These are phyloP conservation scores for Chytriomyces hyalinus DNA, from an alignment of 192 early-diverging fungal species.

Conservation along the genomic window DNA sequence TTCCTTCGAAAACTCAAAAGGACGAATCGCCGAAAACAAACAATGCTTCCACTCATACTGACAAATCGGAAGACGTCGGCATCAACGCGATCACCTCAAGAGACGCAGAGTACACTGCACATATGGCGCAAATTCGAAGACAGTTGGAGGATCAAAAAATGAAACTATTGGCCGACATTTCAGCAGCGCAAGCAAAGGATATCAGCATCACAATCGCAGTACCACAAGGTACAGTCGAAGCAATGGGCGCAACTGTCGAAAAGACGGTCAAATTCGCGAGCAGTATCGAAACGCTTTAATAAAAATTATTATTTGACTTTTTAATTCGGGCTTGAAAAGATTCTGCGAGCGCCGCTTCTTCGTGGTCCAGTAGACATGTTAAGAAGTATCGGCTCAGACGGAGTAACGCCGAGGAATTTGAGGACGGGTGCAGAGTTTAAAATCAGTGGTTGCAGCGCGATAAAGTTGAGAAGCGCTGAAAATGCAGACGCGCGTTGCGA, in stretches of 20 bases:
- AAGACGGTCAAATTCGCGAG: conserved; percentile 12
- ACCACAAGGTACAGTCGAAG: neutral
- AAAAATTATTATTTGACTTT: too few relatives aligned
- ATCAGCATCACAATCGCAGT: neutral
- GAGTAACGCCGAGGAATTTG: conserved; percentile 24
- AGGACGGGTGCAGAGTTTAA: conserved; percentile 24
- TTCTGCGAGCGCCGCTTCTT: neutral
- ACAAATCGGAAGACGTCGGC: neutral
- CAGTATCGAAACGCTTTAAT: neutral
- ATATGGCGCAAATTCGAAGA: neutral
- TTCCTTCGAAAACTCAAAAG: neutral
- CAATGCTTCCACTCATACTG: neutral
- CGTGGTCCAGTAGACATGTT: neutral
- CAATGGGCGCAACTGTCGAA: neutral
- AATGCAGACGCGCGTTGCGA: conserved; percentile 13
- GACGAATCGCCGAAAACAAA: neutral
- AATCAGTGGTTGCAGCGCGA: conserved; percentile 32
- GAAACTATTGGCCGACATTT: conserved; percentile 8
- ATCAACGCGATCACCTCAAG: neutral
- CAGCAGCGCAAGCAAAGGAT: conserved; percentile 1
- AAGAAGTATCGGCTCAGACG: neutral
- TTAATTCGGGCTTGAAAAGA: neutral
- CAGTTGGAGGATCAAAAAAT: conserved; percentile 14
- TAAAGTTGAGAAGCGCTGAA: conserved; percentile 33
- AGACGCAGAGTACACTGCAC: neutral